Conservation (phyloP, 192 early-diverging fungal genomes). For the Coemansia sp. region DNA sequence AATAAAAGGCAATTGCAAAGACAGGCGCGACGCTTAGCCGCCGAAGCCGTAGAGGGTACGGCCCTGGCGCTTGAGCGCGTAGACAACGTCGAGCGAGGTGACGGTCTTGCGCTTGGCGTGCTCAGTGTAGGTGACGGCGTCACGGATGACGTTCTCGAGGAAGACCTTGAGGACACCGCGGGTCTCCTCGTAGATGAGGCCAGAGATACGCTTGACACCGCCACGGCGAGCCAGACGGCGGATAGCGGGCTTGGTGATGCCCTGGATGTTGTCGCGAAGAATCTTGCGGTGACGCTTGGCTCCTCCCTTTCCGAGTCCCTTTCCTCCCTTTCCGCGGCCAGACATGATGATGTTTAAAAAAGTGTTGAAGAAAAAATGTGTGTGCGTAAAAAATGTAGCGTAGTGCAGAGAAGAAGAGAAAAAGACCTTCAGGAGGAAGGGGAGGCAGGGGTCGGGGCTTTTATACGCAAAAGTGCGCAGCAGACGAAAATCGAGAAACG, state of each 20-base stretch:
- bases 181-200: slow-evolving; percentile 99
- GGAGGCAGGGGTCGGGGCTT: not conserved
- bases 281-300: slow-evolving; percentile 99
- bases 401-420: not conserved
- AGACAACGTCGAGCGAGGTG: slow-evolving; percentile 99
- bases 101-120: slow-evolving; percentile 99
- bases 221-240: slow-evolving; percentile 99
- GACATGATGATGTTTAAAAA: slow-evolving; percentile 64
- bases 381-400: not conserved
- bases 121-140: slow-evolving; percentile 99
- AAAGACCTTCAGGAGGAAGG: not conserved
- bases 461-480: slow-evolving; percentile 2
- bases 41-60: slow-evolving; percentile 91
- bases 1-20: slow-evolving; percentile 10
- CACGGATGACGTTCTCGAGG: slow-evolving; percentile 99
- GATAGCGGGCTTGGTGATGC: slow-evolving; percentile 98
- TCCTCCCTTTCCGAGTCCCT: slow-evolving; percentile 99
- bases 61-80: slow-evolving; percentile 97
- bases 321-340: slow-evolving; percentile 99
- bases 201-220: slow-evolving; percentile 99
- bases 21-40: slow-evolving; percentile 58
- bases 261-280: slow-evolving; percentile 93
- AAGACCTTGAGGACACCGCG: slow-evolving; percentile 97
- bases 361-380: not conserved
- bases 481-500: not conserved